phyloP scores from a whole-genome alignment of 2,329 filamentous ascomycete species.

The Trichoderma guizhouense region DNA sequence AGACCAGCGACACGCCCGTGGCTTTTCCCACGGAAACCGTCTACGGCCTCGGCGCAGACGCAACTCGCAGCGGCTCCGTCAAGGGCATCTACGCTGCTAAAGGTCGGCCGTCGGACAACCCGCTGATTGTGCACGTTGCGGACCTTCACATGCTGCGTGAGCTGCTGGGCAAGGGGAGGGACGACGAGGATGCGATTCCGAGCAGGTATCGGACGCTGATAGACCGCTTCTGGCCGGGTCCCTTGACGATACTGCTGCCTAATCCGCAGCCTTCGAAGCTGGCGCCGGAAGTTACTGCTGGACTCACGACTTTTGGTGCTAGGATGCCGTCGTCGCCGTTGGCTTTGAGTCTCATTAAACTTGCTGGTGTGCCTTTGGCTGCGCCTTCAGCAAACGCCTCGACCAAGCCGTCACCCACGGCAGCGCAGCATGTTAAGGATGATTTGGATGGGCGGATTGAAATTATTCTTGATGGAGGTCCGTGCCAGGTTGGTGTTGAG shows the following conservation, averaged over 20 bases:
- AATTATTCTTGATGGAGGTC: slow-evolving; percentile 83
- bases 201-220: slow-evolving; percentile 76
- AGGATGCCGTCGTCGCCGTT: slow-evolving; percentile 84
- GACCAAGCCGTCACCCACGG: slow-evolving; percentile 87
- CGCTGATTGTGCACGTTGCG: slow-evolving; percentile 87
- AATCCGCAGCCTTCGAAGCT: slow-evolving; percentile 67
- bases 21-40: slow-evolving; percentile 98
- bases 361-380: slow-evolving; percentile 74
- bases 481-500: slow-evolving; percentile 86
- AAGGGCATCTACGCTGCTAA: slow-evolving; percentile 92
- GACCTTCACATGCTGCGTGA: slow-evolving; percentile 72
- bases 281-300: slow-evolving; percentile 89
- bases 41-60: slow-evolving; percentile 94
- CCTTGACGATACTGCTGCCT: slow-evolving; percentile 84
- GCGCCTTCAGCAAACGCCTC: slow-evolving; percentile 94
- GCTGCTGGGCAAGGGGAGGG: slow-evolving; percentile 46
- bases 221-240: slow-evolving; percentile 86
- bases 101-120: slow-evolving; percentile 87
- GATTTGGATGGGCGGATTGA: slow-evolving; percentile 81
- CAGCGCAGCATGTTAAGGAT: slow-evolving; percentile 81
- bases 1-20: slow-evolving; percentile 68
- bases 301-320: slow-evolving; percentile 78
- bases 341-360: slow-evolving; percentile 81
- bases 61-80: slow-evolving; percentile 78
- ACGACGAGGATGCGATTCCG: slow-evolving; percentile 53